These are phyloP conservation scores for Solanum piurae DNA, from an alignment of 257 asterid genomes.

Conservation along the genomic window DNA sequence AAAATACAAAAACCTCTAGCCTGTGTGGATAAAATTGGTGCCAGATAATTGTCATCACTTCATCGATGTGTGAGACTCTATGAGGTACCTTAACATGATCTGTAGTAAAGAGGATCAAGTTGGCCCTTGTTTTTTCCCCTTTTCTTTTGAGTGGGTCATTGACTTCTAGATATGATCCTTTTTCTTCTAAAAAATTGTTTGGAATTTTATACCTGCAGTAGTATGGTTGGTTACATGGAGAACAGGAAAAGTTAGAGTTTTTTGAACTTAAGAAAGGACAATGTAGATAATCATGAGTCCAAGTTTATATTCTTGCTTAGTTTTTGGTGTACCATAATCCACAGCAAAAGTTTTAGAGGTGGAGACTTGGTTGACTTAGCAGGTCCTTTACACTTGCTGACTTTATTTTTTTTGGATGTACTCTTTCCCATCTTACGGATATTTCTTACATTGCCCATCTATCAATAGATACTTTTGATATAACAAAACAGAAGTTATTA, in stretches of 20 bases:
- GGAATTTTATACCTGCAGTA: not conserved
- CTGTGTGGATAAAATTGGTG: not conserved
- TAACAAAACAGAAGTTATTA: not conserved
- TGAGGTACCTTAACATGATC: not conserved
- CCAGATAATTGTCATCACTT: not conserved
- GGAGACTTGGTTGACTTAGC: not conserved
- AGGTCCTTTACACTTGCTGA: not conserved
- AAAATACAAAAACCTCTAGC: not conserved
- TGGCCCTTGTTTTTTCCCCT: not conserved
- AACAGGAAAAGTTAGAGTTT: not conserved
- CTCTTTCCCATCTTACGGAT: not conserved
- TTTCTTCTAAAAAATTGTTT: not conserved
- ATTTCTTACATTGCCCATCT: not conserved
- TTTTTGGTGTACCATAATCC: not conserved
- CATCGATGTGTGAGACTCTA: not conserved
- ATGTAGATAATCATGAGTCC: not conserved
- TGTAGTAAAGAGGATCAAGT: not conserved
- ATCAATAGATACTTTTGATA: not conserved
- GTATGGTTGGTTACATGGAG: not conserved
- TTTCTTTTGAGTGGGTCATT: not conserved
- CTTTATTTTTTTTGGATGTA: not conserved
- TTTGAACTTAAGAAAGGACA: not conserved
- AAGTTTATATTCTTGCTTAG: not conserved
- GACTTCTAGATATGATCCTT: not conserved
- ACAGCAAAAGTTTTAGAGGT: not conserved